Base-by-base conservation (phyloP, 192 early-diverging fungal genomes). In the Coemansia reversa region DNA sequence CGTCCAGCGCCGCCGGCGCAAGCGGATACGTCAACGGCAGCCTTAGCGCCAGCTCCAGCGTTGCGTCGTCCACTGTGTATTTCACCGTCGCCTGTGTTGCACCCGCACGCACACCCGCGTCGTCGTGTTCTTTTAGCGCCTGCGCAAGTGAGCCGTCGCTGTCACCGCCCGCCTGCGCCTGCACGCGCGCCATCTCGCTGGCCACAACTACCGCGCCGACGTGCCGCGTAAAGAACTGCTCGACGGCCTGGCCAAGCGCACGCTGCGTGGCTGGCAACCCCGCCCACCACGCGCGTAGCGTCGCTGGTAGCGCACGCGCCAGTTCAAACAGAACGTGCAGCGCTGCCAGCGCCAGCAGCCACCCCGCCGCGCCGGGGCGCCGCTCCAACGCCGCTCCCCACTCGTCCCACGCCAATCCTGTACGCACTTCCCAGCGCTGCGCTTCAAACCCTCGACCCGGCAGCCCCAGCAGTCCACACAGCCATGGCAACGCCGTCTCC, bases 11-110 rank as follows among this genome's bases (percentile, higher is more conserved):
- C 0, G 74, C 66, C 32, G 69, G 63, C 18, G 65, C 48, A 45
- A 85, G 66, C 53, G 84, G 84, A 51, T 85, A 85, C 0, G 67
- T 18, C n/a, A 66, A 29, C 8, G 84, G 70, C 27, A 84, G 57
- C n/a, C 61, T 59, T 9, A 84, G 68, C 12, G 63, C 45, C 65
- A 87, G 73, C 66, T 86, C 86, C 9, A 77, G 25, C 9, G 78
- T 77, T 27, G 69, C 62, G 48, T 84, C 75, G 22, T 79, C 74
- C 14, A 82, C 75, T 12, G 76, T 72, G 24, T 80, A 83, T 0
- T 58, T 58, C 3, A 83, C 29, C 0, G 69, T 70, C 5, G 30
- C 77, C 27, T 74, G 68, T 8, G 62, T 50, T 24, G 68, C 11
- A 0, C 65, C 58, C 12, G 68, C 62, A 0, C 67, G 71, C 51